These are phyloP conservation scores for Thalassiosira pacifica DNA, from an alignment of 352 stramenopile genomes.

Conservation along the genomic window DNA sequence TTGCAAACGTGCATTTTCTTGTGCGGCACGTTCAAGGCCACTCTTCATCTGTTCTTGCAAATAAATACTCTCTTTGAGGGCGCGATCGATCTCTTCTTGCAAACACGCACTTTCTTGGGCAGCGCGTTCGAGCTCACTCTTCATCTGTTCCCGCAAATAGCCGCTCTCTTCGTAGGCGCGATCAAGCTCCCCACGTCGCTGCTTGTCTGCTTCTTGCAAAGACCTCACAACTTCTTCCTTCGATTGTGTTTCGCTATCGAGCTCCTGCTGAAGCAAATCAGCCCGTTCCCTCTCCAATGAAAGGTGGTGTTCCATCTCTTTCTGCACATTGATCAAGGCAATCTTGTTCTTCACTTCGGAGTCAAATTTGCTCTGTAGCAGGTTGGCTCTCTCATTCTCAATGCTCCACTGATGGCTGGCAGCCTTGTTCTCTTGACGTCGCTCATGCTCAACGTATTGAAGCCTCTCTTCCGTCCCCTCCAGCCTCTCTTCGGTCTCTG, in stretches of 20 bases:
- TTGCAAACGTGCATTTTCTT: no score
- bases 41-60: no score
- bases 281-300: conserved; percentile 39
- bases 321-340: conserved; percentile 28
- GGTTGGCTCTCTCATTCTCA: conserved; percentile 19
- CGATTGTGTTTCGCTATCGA: conserved; percentile 23
- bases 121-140: background rate
- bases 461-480: conserved; percentile 20
- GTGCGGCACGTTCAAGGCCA: no score
- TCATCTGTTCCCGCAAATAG: background rate
- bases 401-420: conserved; percentile 15
- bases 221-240: conserved; percentile 18
- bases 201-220: conserved; percentile 17
- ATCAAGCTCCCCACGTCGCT: conserved; percentile 8
- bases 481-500: no score
- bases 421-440: conserved; percentile 10
- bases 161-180: conserved; percentile 23
- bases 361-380: conserved; percentile 27
- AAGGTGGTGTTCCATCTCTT: conserved; percentile 50
- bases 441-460: conserved; percentile 9
- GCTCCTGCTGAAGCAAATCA: conserved; percentile 51
- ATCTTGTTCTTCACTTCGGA: conserved; percentile 25
- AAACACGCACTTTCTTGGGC: conserved; percentile 7
- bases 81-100: conserved; percentile 18
- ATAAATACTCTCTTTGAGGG: conserved; percentile 12